Evolutionary conservation across 306 rosid genomes (phyloP).

Genomic region (Oemleria cerasiformis): DNA sequence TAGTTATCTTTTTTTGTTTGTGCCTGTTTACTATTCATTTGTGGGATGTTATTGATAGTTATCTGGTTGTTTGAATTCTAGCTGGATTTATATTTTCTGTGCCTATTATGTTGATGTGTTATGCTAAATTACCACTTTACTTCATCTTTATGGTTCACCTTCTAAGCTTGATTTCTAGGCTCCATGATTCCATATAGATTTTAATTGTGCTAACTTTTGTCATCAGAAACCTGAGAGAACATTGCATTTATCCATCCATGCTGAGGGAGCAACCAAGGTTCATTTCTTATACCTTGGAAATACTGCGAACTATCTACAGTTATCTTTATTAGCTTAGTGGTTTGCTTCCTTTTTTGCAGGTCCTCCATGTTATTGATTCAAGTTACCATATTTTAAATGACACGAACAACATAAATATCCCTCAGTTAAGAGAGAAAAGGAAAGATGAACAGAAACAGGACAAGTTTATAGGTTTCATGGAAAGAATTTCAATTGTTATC

Average conservation of each 20-base stretch:
- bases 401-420: slow-evolving; percentile 37
- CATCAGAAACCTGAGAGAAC: slow-evolving; percentile 84
- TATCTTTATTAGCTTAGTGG: not conserved
- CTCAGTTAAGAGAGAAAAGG: slow-evolving; percentile 42
- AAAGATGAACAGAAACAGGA: slow-evolving; percentile 53
- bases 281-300: slow-evolving; percentile 22
- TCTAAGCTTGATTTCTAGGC: slow-evolving; percentile 5
- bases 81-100: not conserved
- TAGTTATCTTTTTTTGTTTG: not conserved
- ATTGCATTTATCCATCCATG: slow-evolving; percentile 71
- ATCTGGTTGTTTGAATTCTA: not conserved
- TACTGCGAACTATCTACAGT: not conserved
- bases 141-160: not conserved
- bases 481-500: slow-evolving; percentile 62
- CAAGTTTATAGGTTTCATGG: slow-evolving; percentile 54
- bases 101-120: not conserved
- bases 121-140: not conserved
- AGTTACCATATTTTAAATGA: slow-evolving; percentile 57
- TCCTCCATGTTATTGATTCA: slow-evolving; percentile 75
- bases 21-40: not conserved
- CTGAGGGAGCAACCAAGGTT: slow-evolving; percentile 97
- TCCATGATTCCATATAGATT: not conserved
- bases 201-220: slow-evolving; percentile 31
- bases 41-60: not conserved
- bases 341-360: slow-evolving; percentile 43